Evolutionary conservation across 257 asterid genomes (phyloP), one percentile per base, ranked within the genome.

Genomic region (Solanum stenotomum): DNA sequence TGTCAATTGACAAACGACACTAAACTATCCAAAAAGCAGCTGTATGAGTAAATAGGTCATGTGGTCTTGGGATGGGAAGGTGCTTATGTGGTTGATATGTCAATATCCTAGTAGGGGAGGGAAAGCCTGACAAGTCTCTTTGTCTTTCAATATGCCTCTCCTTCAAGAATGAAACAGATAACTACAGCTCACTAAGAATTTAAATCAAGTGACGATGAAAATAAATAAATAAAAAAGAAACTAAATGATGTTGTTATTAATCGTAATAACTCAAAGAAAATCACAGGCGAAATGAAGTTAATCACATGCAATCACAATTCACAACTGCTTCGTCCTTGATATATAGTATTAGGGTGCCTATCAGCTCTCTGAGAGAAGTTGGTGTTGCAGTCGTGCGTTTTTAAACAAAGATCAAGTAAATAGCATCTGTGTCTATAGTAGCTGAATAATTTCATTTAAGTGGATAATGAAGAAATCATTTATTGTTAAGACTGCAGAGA

Each of bases 81-180:
- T 71, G 22, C 25, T 71, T 22, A 7, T 20, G 42, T 31, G n/a
- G n/a, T 71, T 31, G n/a, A 71, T 71, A 31, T 16, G 10, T 71
- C 90, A 84, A 90, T 87, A 76, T 92, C 93, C 85, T 75, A 84
- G 86, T 33, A 59, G 3, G 37, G 42, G 42, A 31, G n/a, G 40
- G 37, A 71, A 31, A 31, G 12, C 25, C 42, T 31, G 7, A 71
- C 22, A 71, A 8, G 3, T 31, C 13, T 31, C 42, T 71, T 31
- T 33, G n/a, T 31, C n/a, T 10, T 89, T 87, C 81, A 83, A 49
- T 86, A 74, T 65, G 61, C 82, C 90, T 84, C 78, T 88, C 10
- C 49, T 59, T 75, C 49, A 22, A 74, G 81, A 74, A 37, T 74
- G 46, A 34, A 35, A 22, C 0, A 22, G 18, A 20, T 35, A 75